Evolutionary conservation across 1,139 yeast genomes (phyloP).

Genomic region (Saccharomyces pastorianus): DNA sequence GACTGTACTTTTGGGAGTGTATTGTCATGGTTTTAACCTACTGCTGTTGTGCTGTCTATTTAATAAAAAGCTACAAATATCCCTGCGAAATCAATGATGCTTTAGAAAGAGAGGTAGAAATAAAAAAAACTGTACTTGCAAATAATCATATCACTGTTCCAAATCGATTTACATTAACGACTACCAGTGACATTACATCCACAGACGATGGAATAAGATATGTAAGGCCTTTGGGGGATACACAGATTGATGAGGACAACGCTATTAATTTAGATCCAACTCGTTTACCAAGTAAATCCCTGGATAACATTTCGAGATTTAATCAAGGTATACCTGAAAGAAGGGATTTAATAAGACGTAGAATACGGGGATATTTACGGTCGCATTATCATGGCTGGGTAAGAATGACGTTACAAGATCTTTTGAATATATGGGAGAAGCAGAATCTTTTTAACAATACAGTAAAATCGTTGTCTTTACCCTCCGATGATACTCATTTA

Average conservation of each 20-base stretch:
- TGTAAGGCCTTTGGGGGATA: background rate
- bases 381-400: constrained; percentile 24
- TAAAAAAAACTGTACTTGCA: background rate
- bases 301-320: constrained; percentile 14
- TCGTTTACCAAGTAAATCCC: background rate
- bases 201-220: background rate
- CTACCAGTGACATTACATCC: background rate
- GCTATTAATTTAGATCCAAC: background rate
- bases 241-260: background rate
- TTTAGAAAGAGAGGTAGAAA: background rate
- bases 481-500: background rate
- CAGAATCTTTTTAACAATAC: constrained; percentile 10
- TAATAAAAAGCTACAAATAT: constrained; percentile 5
- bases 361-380: constrained; percentile 22
- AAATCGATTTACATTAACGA: background rate
- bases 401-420: constrained; percentile 22
- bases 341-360: constrained; percentile 14
- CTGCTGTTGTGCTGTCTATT: constrained; percentile 12
- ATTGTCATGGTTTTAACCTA: constrained; percentile 17
- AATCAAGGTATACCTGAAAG: constrained; percentile 14
- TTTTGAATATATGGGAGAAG: constrained; percentile 27
- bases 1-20: constrained; percentile 22
- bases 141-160: background rate
- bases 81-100: constrained; percentile 4
- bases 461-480: background rate